Base-by-base conservation (phyloP, 2,329 filamentous ascomycete genomes). In the Cercospora zeina region DNA sequence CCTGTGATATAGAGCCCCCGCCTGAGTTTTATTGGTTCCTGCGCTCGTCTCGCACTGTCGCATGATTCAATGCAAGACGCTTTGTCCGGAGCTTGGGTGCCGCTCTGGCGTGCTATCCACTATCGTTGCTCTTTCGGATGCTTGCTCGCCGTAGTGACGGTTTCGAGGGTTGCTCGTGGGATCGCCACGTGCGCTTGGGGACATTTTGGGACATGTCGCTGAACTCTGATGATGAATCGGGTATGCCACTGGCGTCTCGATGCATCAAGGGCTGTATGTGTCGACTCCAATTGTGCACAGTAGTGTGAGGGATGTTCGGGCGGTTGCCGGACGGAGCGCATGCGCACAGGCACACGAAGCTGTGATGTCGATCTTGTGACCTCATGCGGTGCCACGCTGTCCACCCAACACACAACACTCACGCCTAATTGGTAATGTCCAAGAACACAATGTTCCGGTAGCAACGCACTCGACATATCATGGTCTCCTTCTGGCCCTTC, bases 401-500 rank as follows among this genome's bases (percentile, higher is more conserved):
- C 14, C 27, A 9, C 31, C 5, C 27, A 10, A 33, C 49, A n/a
- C 49, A 51, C 49, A 14, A 33, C 19, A 51, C 49, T 14, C 31
- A 21, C 16, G 14, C 27, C 27, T 31, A 33, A 51, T 51, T 33
- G 49, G 49, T 16, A 51, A 51, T 51, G 49, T 33, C 49, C 14
- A 33, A 31, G n/a, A 51, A 30, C 27, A 51, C 27, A 27, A 51
- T 51, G 49, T n/a, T 8, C 49, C 49, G 49, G 27, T 51, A 51
- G 27, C 27, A 14, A 51, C 49, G 16, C 27, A 13, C 59, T 55
- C 57, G 61, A 47, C 56, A 61, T 61, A 69, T 62, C n/a, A 95
- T 95, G 90, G 89, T 93, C 71, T 90, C 88, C 58, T 83, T 95
- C 69, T 95, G 91, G 90, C 90, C 91, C 67, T 96, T 89, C 87